Conservation (phyloP, 768 basidiomycete genomes). For the Mycena belliarum region DNA sequence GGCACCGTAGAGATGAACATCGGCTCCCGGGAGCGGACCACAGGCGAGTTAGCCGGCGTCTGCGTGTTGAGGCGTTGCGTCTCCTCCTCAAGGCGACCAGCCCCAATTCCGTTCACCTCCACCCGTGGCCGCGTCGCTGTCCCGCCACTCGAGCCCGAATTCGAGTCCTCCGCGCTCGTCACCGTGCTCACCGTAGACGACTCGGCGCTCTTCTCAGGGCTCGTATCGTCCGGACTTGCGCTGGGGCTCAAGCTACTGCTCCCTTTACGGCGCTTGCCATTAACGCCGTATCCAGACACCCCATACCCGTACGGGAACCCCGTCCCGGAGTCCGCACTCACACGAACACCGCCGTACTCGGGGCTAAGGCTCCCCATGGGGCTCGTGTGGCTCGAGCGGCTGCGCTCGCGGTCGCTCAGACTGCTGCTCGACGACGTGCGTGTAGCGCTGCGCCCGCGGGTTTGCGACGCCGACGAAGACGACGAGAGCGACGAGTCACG, state of each 20-base stretch:
- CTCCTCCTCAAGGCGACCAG: background rate
- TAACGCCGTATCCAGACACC: slow-evolving; percentile 24
- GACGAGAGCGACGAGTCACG: slow-evolving; percentile 28
- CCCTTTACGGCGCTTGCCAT: slow-evolving; percentile 28
- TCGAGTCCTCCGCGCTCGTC: slow-evolving; percentile 14
- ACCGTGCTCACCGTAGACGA: slow-evolving; percentile 31
- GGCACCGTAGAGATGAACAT: slow-evolving; percentile 17
- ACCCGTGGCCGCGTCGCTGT: slow-evolving; percentile 14
- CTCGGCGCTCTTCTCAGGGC: slow-evolving; percentile 39
- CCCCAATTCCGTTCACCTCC: slow-evolving; percentile 26
- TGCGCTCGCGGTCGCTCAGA: slow-evolving; percentile 30
- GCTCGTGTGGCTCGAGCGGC: slow-evolving; percentile 31
- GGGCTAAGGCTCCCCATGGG: slow-evolving; percentile 41
- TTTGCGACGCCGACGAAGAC: slow-evolving; percentile 55
- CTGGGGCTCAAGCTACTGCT: slow-evolving; percentile 21
- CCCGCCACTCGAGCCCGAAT: slow-evolving; percentile 16
- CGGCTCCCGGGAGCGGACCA: slow-evolving; percentile 33
- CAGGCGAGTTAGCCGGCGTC: slow-evolving; percentile 67
- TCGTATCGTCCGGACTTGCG: slow-evolving; percentile 27
- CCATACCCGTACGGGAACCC: slow-evolving; percentile 24
- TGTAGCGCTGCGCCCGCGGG: slow-evolving; percentile 36
- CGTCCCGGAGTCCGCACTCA: slow-evolving; percentile 30
- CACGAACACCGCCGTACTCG: slow-evolving; percentile 29
- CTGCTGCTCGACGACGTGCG: slow-evolving; percentile 20
- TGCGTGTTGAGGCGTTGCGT: slow-evolving; percentile 35